Evolutionary conservation across 2,329 filamentous ascomycete genomes (phyloP).

Genomic region (Colletotrichum spaethianum): DNA sequence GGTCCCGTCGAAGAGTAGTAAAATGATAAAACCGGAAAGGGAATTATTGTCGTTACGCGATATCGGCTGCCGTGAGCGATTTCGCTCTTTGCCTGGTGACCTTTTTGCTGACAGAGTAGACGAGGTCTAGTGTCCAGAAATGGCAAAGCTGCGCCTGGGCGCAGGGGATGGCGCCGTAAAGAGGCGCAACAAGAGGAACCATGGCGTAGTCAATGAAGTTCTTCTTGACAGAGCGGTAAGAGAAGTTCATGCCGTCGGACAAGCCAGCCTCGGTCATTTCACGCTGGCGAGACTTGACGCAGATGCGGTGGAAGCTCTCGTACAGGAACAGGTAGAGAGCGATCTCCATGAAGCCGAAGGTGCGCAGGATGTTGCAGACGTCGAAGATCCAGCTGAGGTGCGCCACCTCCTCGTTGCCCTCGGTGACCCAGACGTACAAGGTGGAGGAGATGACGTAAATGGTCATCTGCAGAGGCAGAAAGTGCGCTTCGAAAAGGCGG

Average conservation of each 20-base stretch:
- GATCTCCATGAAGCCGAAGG: constrained; percentile 73
- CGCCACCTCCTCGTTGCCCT: constrained; percentile 65
- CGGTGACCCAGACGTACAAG: constrained; percentile 70
- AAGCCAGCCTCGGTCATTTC: constrained; percentile 78
- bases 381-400: constrained; percentile 72
- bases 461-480: constrained; percentile 77
- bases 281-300: constrained; percentile 71
- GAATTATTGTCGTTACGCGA: constrained; percentile 57
- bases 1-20: constrained; percentile 24
- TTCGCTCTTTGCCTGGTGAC: constrained; percentile 67
- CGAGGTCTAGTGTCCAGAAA: constrained; percentile 78
- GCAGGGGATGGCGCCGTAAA: constrained; percentile 78
- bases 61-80: constrained; percentile 58
- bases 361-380: constrained; percentile 72
- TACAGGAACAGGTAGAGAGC: constrained; percentile 76
- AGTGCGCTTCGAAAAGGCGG: constrained; percentile 82
- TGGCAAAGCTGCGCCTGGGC: constrained; percentile 78
- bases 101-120: constrained; percentile 82
- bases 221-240: constrained; percentile 67
- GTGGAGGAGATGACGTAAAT: constrained; percentile 75
- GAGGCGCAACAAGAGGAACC: constrained; percentile 76
- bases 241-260: constrained; percentile 76
- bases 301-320: constrained; percentile 76
- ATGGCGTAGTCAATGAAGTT: constrained; percentile 75
- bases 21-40: constrained; percentile 24